These are phyloP conservation scores for Fonsecaea nubica DNA, from an alignment of 2,329 filamentous ascomycete species.

Conservation along the genomic window DNA sequence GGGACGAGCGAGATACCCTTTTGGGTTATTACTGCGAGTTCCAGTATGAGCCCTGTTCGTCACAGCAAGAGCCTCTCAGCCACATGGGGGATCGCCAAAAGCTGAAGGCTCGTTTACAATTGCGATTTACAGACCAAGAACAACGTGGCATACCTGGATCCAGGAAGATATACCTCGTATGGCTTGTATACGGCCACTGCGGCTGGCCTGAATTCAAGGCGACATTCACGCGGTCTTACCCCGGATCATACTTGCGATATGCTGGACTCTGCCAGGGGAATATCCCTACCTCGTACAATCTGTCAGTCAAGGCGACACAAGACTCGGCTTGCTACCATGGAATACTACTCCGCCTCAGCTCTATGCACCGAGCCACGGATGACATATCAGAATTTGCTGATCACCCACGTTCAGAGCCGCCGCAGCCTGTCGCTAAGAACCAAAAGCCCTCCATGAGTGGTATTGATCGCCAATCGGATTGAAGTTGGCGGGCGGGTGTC, in stretches of 20 bases:
- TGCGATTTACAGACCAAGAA: neutral
- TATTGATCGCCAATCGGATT: slow-evolving; percentile 4
- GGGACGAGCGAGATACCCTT: neutral
- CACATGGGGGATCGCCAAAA: neutral
- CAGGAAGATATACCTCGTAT: neutral
- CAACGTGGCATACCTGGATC: neutral
- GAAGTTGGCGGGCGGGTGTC: neutral
- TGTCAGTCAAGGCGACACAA: slow-evolving; percentile 1
- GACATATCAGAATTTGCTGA: neutral
- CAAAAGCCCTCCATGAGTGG: neutral
- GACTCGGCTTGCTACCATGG: neutral
- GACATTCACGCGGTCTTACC: neutral
- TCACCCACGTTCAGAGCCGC: neutral
- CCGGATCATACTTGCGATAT: slow-evolving; percentile 4
- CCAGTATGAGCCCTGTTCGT: neutral
- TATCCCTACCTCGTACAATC: neutral
- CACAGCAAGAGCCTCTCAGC: neutral
- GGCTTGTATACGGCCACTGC: neutral
- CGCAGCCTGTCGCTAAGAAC: neutral
- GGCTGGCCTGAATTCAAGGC: neutral
- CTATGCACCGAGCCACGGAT: neutral
- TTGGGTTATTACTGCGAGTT: neutral
- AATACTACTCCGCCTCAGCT: slow-evolving; percentile 7
- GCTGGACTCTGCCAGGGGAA: neutral
- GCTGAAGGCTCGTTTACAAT: neutral